Evolutionary conservation across 352 stramenopile species (phyloP).

Genomic region (Elongisporangium anandrum): DNA sequence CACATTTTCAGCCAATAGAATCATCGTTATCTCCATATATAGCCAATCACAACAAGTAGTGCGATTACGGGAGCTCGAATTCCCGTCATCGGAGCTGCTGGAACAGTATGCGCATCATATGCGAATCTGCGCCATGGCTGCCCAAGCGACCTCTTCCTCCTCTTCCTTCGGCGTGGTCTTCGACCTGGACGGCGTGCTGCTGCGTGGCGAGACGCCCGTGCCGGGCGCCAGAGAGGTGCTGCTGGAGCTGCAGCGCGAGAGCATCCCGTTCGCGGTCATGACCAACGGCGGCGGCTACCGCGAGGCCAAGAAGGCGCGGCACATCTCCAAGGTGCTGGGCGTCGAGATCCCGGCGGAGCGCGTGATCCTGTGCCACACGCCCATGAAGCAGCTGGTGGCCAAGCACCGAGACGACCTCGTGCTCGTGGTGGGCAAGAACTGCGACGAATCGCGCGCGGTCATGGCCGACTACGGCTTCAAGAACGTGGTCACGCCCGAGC

Average conservation of each 20-base stretch:
- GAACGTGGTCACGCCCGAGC: constrained; percentile 47
- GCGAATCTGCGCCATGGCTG: background rate
- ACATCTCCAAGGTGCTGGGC: constrained; percentile 41
- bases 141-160: background rate
- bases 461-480: constrained; percentile 57
- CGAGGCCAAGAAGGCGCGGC: constrained; percentile 43
- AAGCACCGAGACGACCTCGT: constrained; percentile 48
- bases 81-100: background rate
- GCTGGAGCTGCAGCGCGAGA: constrained; percentile 28
- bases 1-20: background rate
- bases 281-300: constrained; percentile 50
- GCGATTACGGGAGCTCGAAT: background rate
- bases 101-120: background rate
- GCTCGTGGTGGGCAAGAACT: constrained; percentile 51
- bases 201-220: constrained; percentile 44
- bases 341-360: constrained; percentile 24
- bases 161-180: constrained; percentile 50
- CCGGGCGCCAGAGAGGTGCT: constrained; percentile 39
- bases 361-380: constrained; percentile 52
- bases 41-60: background rate
- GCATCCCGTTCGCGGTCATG: constrained; percentile 57
- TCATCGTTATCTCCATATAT: background rate
- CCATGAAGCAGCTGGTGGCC: constrained; percentile 37
- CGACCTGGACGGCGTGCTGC: constrained; percentile 49
- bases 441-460: constrained; percentile 30